Percentiles rank a stretch among this genome's conserved stretches.
These are phyloP conservation scores for Escovopsis sp. DNA, from an alignment of 2,329 filamentous ascomycete genomes.

Conservation along the genomic window DNA sequence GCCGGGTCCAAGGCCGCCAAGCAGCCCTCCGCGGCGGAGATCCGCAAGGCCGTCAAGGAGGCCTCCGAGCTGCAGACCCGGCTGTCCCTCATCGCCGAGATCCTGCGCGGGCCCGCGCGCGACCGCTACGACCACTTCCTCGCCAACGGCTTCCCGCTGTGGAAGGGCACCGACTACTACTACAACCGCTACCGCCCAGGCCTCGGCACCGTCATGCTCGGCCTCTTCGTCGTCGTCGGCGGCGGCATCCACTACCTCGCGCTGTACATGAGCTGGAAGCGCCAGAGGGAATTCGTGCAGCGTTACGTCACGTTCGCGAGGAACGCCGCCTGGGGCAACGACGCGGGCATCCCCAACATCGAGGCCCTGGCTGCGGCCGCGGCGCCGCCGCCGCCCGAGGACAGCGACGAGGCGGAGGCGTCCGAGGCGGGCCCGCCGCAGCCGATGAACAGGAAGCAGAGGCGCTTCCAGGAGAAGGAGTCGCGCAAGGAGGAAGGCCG, in stretches of 20 bases:
- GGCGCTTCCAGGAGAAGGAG: slow-evolving; percentile 77
- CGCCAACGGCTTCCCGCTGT: slow-evolving; percentile 80
- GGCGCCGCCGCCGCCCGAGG: slow-evolving; percentile 25
- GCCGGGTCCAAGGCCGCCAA: slow-evolving; percentile 50
- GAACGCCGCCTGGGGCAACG: slow-evolving; percentile 79
- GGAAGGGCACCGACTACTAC: slow-evolving; percentile 98
- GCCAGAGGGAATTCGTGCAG: slow-evolving; percentile 80
- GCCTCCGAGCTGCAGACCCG: slow-evolving; percentile 74
- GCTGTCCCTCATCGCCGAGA: slow-evolving; percentile 68
- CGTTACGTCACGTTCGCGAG: slow-evolving; percentile 84
- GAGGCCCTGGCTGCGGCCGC: slow-evolving; percentile 26
- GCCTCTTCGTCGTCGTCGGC: slow-evolving; percentile 68
- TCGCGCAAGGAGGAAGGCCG: slow-evolving; percentile 53
- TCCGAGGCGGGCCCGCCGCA: slow-evolving; percentile 35
- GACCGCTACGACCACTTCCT: slow-evolving; percentile 93
- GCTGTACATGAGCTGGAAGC: slow-evolving; percentile 73
- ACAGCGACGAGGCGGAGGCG: slow-evolving; percentile 26
- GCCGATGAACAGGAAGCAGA: slow-evolving; percentile 69
- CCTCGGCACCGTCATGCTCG: slow-evolving; percentile 66
- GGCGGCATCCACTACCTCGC: slow-evolving; percentile 78
- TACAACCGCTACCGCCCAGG: slow-evolving; percentile 89
- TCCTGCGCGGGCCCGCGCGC: slow-evolving; percentile 65
- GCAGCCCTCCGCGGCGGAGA: slow-evolving; percentile 55
- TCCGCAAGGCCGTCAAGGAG: slow-evolving; percentile 63
- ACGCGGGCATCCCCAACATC: slow-evolving; percentile 53